Conservation (phyloP, 2,329 filamentous ascomycete genomes). For the Fusarium brevicatenulatum region DNA sequence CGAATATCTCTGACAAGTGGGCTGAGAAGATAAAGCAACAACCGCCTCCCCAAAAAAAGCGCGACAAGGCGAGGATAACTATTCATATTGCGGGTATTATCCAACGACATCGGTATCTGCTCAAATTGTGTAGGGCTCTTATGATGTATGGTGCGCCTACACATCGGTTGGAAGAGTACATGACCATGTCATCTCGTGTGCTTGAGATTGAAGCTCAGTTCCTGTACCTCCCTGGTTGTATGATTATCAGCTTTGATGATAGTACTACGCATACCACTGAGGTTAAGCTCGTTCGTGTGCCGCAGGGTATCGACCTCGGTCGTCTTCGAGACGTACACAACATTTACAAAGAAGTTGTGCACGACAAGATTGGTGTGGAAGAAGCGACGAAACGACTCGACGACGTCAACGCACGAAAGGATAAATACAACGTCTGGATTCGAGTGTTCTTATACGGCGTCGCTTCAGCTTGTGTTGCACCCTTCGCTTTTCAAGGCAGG, state of each 20-base stretch:
- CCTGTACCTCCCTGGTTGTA: constrained; percentile 88
- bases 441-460: constrained; percentile 77
- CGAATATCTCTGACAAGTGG: constrained; percentile 56
- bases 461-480: constrained; percentile 79
- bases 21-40: constrained; percentile 56
- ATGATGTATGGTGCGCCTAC: constrained; percentile 94
- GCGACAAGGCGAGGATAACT: constrained; percentile 58
- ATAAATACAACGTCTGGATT: constrained; percentile 62
- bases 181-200: constrained; percentile 89
- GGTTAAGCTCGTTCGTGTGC: constrained; percentile 76
- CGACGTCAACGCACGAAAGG: constrained; percentile 58
- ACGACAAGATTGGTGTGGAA: constrained; percentile 77
- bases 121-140: constrained; percentile 84
- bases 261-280: constrained; percentile 78
- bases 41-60: constrained; percentile 50
- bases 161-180: constrained; percentile 90
- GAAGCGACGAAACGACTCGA: constrained; percentile 73
- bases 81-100: constrained; percentile 75
- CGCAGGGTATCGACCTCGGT: constrained; percentile 77
- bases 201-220: constrained; percentile 91
- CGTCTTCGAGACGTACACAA: constrained; percentile 79
- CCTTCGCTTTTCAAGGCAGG: constrained; percentile 81
- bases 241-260: constrained; percentile 94
- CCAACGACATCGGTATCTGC: constrained; percentile 82
- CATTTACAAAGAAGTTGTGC: constrained; percentile 84